Percentiles rank a stretch among this genome's conserved stretches.
Evolutionary conservation across 331 rosid species (phyloP).

Genomic region (Quercus lobata): DNA sequence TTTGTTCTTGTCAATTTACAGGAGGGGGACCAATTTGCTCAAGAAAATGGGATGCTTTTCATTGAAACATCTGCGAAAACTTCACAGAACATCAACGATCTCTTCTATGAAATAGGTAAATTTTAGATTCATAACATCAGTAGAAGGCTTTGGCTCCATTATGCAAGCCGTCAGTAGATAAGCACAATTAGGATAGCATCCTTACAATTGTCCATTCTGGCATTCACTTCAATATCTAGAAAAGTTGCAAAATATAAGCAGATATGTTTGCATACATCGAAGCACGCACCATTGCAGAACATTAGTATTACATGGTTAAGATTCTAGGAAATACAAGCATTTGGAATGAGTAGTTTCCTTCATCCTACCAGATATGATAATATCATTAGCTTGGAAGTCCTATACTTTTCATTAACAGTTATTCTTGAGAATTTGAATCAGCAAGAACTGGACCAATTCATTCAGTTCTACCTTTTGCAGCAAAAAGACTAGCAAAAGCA

Average conservation of each 20-base stretch:
- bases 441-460: neutral
- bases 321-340: neutral
- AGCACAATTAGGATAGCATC: neutral
- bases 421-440: neutral
- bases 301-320: neutral
- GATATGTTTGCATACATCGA: neutral
- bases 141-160: no score
- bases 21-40: conserved; percentile 78
- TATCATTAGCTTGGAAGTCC: neutral
- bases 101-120: conserved; percentile 78
- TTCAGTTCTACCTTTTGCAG: conserved; percentile 34
- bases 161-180: neutral
- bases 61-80: conserved; percentile 83
- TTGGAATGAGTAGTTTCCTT: neutral
- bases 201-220: neutral
- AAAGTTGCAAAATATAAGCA: no score
- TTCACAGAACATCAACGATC: conserved; percentile 67
- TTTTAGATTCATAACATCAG: no score
- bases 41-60: conserved; percentile 80
- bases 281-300: neutral
- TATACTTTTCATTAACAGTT: neutral
- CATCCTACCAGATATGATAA: neutral
- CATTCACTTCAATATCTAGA: neutral
- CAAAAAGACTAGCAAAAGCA: conserved; percentile 63
- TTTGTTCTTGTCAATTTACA: conserved; percentile 15